Base-by-base conservation (phyloP, 129 eudicot genomes). In the Rutidosis leptorrhynchoides region DNA sequence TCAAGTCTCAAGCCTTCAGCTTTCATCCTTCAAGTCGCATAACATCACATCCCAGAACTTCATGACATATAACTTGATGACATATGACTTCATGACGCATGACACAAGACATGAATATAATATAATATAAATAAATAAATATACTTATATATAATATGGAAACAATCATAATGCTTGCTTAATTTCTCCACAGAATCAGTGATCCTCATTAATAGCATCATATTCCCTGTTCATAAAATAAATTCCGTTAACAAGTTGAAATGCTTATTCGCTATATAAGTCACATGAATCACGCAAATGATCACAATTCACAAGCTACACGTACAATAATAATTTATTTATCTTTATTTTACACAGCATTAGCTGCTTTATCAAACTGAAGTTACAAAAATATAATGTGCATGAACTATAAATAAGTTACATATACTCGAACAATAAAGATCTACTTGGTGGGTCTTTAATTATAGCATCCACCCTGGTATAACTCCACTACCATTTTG, bases 401-500 rank as follows among this genome's bases (percentile, higher is more conserved):
- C 49, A 17, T 23, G 32, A 33, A 9, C 11, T 22, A 22, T 54
- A 15, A 22, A 32, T 0, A 22, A 16, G 7, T 22, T 0, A 28
- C 59, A 37, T 55, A 55, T 35, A 69, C 22, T 11, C 30, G n/a
- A 17, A 26, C n/a, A 15, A 59, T 28, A 32, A 27, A 27, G 59
- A 59, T 70, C 20, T 70, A 11, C 12, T 40, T 35, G 10, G 7
- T 45, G 28, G 68, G 46, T 60, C 40, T 15, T 61, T 30, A 65
- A 26, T 71, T 68, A 80, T 3, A 71, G 85, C 89, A 84, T 84
- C 85, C 89, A 77, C 33, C 77, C 81, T 21, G 85, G 85, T 29
- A 68, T 66, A 51, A 62, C 55, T 61, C 76, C 77, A 54, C 29
- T 63, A 25, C 35, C 64, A 58, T 70, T 66, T 65, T 58, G 79